These are phyloP conservation scores for Fusarium sororula DNA, from an alignment of 2,329 filamentous ascomycete genomes.

Conservation along the genomic window DNA sequence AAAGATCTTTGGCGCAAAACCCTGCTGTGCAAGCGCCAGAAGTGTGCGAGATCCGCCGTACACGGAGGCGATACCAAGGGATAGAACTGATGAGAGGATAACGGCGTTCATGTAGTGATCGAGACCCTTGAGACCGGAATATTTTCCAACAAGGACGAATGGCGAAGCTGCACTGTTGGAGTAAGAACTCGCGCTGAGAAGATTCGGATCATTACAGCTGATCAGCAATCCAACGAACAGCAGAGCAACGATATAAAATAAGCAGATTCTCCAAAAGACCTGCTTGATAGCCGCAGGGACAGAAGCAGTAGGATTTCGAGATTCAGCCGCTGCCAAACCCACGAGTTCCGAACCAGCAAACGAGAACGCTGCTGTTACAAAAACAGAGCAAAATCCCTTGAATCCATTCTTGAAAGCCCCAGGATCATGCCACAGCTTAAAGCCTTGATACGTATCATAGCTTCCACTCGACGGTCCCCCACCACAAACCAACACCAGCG, in stretches of 20 bases:
- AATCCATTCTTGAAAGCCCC: conserved; percentile 75
- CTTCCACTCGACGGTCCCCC: conserved; percentile 60
- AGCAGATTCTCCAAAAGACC: conserved; percentile 63
- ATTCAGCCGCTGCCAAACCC: conserved; percentile 75
- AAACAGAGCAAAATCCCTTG: conserved; percentile 74
- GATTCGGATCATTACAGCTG: conserved; percentile 52
- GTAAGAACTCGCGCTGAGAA: conserved; percentile 48
- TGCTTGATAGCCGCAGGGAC: conserved; percentile 86
- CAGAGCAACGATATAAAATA: conserved; percentile 61
- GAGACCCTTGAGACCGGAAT: conserved; percentile 58
- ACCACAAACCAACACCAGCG: conserved; percentile 65
- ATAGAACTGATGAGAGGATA: conserved; percentile 63
- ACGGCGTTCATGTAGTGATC: conserved; percentile 64
- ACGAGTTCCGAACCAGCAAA: conserved; percentile 76
- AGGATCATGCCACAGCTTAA: conserved; percentile 47
- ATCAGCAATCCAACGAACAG: conserved; percentile 58
- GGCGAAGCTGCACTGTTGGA: conserved; percentile 50
- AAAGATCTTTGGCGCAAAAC: conserved; percentile 63
- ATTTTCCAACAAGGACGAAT: conserved; percentile 60
- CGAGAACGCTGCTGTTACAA: conserved; percentile 75
- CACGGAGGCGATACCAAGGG: conserved; percentile 63
- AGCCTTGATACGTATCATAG: conserved; percentile 56
- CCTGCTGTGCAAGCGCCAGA: conserved; percentile 63
- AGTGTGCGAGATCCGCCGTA: conserved; percentile 66
- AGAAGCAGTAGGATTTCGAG: conserved; percentile 71